Conservation (phyloP, 306 rosid genomes). For the Cucurbita ficifolia region DNA sequence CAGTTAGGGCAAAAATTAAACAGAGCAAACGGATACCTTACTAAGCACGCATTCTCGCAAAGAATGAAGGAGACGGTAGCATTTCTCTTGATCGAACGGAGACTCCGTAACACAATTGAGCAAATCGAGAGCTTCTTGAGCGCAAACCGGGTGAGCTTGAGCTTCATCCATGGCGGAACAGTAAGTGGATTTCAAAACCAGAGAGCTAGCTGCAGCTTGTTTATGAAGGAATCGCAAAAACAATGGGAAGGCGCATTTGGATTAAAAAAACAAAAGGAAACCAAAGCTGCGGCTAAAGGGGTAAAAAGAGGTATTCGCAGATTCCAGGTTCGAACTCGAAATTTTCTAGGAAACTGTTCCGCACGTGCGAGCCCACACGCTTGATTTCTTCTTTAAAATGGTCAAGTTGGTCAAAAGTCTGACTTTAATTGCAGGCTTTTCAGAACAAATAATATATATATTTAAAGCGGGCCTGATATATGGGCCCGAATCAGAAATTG, state of each 20-base stretch:
- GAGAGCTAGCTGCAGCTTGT: neutral
- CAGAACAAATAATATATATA: neutral
- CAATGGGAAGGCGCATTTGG: neutral
- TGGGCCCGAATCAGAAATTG: neutral
- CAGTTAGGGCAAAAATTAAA: neutral
- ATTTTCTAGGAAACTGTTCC: neutral
- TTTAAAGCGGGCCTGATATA: neutral
- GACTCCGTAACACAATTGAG: constrained; percentile 64
- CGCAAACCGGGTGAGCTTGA: constrained; percentile 37
- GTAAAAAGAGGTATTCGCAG: neutral
- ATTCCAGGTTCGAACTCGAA: neutral
- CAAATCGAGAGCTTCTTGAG: constrained; percentile 54
- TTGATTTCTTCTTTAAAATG: neutral
- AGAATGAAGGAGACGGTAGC: constrained; percentile 45
- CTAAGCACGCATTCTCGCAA: constrained; percentile 54
- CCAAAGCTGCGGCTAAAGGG: neutral
- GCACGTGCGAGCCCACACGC: neutral
- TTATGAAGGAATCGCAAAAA: neutral
- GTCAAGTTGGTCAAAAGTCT: neutral
- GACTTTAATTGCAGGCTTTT: neutral
- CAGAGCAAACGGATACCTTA: constrained; percentile 28
- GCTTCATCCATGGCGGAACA: constrained; percentile 27
- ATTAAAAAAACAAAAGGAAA: neutral
- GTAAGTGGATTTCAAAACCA: neutral
- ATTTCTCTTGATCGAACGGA: constrained; percentile 49